phyloP scores from a whole-genome alignment of 228 moss, liverwort and hornwort genomes.

The Sphagnum fallax region DNA sequence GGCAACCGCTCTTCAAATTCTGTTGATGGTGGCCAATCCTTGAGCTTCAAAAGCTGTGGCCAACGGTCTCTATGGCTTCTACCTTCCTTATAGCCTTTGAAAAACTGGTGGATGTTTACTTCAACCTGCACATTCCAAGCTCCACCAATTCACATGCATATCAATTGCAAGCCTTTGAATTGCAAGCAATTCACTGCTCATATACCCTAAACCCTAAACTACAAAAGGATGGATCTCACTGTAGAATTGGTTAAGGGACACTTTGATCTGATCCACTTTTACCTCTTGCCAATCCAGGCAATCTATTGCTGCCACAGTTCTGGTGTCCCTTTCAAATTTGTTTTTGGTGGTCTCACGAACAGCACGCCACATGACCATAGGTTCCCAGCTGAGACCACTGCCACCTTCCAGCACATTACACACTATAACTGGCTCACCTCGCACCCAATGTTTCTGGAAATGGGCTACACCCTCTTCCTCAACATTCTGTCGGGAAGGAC shows the following conservation, averaged over 20 bases:
- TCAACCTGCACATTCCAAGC: constrained; percentile 24
- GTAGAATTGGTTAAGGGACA: too few relatives aligned
- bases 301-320: constrained; percentile 81
- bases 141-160: too few relatives aligned
- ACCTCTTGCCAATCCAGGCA: constrained; percentile 98
- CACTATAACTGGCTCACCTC: constrained; percentile 55
- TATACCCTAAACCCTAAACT: too few relatives aligned
- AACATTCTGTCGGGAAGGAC: constrained; percentile 33
- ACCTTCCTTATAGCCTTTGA: constrained; percentile 36
- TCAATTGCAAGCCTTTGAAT: too few relatives aligned
- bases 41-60: constrained; percentile 94
- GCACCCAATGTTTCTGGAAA: constrained; percentile 57
- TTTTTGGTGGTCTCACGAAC: constrained; percentile 91
- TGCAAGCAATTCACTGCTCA: too few relatives aligned
- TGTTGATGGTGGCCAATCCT: constrained; percentile 93
- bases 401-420: constrained; percentile 34
- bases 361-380: constrained; percentile 99
- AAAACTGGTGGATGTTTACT: constrained; percentile 57
- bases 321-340: constrained; percentile 75
- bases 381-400: constrained; percentile 92
- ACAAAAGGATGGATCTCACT: too few relatives aligned
- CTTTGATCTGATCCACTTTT: constrained; percentile 1
- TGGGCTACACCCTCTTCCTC: constrained; percentile 32
- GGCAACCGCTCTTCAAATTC: constrained; percentile 86
- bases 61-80: constrained; percentile 44